These are phyloP conservation scores for Phytophthora capsici DNA, from an alignment of 352 stramenopile genomes.

Conservation along the genomic window DNA sequence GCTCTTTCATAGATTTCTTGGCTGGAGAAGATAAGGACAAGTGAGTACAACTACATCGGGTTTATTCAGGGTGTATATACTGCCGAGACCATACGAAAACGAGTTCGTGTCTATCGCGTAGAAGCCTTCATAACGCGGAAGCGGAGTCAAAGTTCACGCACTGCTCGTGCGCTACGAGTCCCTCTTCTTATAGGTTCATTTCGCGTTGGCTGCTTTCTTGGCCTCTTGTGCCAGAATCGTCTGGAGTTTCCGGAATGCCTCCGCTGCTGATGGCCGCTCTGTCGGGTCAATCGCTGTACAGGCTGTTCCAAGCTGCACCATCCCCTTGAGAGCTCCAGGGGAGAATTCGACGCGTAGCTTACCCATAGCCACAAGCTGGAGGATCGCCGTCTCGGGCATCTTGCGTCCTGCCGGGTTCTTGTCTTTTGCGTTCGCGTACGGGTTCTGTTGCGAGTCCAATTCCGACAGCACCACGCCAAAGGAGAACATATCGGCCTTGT, in stretches of 20 bases:
- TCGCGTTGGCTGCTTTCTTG: constrained; percentile 34
- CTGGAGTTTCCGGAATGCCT: constrained; percentile 48
- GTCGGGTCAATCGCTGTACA: constrained; percentile 53
- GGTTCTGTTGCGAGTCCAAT: constrained; percentile 48
- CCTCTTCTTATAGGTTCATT: constrained; percentile 44
- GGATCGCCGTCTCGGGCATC: constrained; percentile 52
- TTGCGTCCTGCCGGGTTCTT: constrained; percentile 41
- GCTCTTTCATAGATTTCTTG: constrained; percentile 6
- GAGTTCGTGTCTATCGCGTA: constrained; percentile 15
- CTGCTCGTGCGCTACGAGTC: constrained; percentile 2
- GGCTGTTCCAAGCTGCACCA: constrained; percentile 40
- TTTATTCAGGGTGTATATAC: constrained; percentile 29
- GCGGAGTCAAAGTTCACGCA: constrained; percentile 20
- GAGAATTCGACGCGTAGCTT: constrained; percentile 55
- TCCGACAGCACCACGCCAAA: constrained; percentile 56
- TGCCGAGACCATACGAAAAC: constrained; percentile 24
- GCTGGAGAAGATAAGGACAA: constrained; percentile 8
- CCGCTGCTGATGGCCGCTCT: constrained; percentile 44
- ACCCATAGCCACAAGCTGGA: constrained; percentile 56
- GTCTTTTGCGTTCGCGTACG: constrained; percentile 47
- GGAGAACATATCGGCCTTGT: constrained; percentile 58
- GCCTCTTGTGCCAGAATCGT: constrained; percentile 40
- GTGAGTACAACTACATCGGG: constrained; percentile 37
- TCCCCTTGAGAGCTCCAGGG: constrained; percentile 17
- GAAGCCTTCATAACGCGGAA: constrained; percentile 40